A percentile compares a stretch with the other conserved stretches of the same genome.
These are phyloP conservation scores for Pythium periplocum DNA, from an alignment of 352 stramenopile genomes.

Conservation along the genomic window DNA sequence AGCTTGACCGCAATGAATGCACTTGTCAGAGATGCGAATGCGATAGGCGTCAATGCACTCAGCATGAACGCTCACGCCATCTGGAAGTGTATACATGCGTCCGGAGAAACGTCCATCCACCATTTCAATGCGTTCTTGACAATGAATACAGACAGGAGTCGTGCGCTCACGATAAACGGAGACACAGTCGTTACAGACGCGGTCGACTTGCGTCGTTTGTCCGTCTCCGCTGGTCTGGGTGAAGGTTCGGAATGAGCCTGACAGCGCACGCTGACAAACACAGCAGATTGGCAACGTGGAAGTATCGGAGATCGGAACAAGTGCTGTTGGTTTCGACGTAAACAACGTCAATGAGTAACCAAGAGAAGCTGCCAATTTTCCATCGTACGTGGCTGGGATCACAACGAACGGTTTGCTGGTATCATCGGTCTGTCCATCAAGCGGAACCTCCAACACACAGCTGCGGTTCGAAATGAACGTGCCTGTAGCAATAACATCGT, in stretches of 20 bases:
- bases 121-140: slow-evolving; percentile 68
- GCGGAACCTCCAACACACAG: slow-evolving; percentile 49
- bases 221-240: slow-evolving; percentile 10
- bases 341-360: slow-evolving; percentile 25
- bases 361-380: slow-evolving; percentile 10
- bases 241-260: slow-evolving; percentile 30
- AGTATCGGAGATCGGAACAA: slow-evolving; percentile 28
- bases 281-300: slow-evolving; percentile 29
- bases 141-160: slow-evolving; percentile 72
- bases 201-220: slow-evolving; percentile 40
- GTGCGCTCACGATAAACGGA: slow-evolving; percentile 69
- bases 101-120: slow-evolving; percentile 72
- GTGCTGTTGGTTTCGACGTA: slow-evolving; percentile 18
- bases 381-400: slow-evolving; percentile 30
- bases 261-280: slow-evolving; percentile 26
- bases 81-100: slow-evolving; percentile 70
- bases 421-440: slow-evolving; percentile 19
- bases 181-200: slow-evolving; percentile 78
- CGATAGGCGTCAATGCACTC: slow-evolving; percentile 87
- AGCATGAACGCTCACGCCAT: slow-evolving; percentile 70
- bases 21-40: slow-evolving; percentile 76
- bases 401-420: slow-evolving; percentile 21
- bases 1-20: slow-evolving; percentile 67
- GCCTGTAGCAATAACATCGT: slow-evolving; percentile 70
- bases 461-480: slow-evolving; percentile 86